These are phyloP conservation scores for Aspergillus bombycis DNA, from an alignment of 2,329 filamentous ascomycete species.

Conservation along the genomic window DNA sequence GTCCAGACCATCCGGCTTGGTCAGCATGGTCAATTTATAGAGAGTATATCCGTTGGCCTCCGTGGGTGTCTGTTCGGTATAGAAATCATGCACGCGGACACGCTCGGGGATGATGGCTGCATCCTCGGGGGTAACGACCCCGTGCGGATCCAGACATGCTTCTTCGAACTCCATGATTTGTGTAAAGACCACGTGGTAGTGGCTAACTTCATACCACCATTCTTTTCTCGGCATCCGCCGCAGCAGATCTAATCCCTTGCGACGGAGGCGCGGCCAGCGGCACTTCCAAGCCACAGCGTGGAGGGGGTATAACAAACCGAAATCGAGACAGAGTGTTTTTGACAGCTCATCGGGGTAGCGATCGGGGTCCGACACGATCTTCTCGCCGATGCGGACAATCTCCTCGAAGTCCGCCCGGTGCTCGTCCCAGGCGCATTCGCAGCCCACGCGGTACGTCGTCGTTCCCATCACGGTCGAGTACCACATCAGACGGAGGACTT, in stretches of 20 bases:
- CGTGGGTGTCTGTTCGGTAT: not conserved
- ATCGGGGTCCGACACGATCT: conserved; percentile 8
- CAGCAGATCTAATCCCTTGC: conserved; percentile 22
- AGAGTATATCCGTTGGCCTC: not conserved
- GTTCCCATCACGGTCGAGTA: conserved; percentile 11
- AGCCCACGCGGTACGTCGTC: conserved; percentile 10
- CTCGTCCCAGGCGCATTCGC: conserved; percentile 20
- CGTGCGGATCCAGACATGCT: not conserved
- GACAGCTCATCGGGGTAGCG: conserved; percentile 16
- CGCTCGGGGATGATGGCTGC: conserved; percentile 13
- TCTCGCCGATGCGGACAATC: conserved; percentile 9
- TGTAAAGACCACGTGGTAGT: conserved; percentile 20
- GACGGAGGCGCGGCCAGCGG: conserved; percentile 24
- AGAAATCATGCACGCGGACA: conserved; percentile 19
- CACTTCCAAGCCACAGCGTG: conserved; percentile 27
- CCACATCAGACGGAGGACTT: conserved; percentile 18
- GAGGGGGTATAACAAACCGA: conserved; percentile 22
- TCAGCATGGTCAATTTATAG: conserved; percentile 16
- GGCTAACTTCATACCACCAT: conserved; percentile 16
- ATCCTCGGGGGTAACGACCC: not conserved
- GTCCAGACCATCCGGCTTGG: conserved; percentile 10
- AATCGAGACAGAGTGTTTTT: conserved; percentile 18
- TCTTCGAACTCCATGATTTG: conserved; percentile 24
- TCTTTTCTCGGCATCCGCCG: conserved; percentile 17
- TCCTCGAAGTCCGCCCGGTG: conserved; percentile 15